Conservation (phyloP, 176 grass and related monocot species). For the Triticum urartu region DNA sequence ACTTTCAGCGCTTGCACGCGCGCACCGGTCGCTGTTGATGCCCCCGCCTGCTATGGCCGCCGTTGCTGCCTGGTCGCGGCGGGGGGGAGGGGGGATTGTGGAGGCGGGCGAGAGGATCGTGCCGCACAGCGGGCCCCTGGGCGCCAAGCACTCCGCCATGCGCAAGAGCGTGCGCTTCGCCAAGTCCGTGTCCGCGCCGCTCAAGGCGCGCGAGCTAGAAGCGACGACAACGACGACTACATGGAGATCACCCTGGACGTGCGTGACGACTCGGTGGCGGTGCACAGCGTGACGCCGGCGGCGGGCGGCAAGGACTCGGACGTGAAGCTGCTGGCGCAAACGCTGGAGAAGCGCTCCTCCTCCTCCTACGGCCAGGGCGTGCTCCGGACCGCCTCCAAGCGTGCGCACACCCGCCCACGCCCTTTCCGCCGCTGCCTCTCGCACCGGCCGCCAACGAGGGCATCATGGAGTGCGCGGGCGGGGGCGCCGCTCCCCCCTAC, state of each 20-base stretch:
- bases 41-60: too few relatives aligned
- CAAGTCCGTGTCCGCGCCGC: slow-evolving; percentile 42
- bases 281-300: slow-evolving; percentile 78
- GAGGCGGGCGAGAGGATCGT: slow-evolving; percentile 51
- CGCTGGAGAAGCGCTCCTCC: slow-evolving; percentile 57
- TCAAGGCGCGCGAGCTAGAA: not conserved
- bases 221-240: slow-evolving; percentile 48
- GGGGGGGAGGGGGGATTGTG: slow-evolving; percentile 17
- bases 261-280: slow-evolving; percentile 79
- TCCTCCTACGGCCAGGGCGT: slow-evolving; percentile 44
- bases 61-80: not conserved
- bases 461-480: too few relatives aligned
- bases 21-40: too few relatives aligned
- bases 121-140: slow-evolving; percentile 61
- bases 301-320: slow-evolving; percentile 37
- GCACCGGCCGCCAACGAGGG: too few relatives aligned
- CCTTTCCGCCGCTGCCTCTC: too few relatives aligned
- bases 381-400: slow-evolving; percentile 61
- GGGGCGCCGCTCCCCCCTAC: too few relatives aligned
- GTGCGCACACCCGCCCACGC: too few relatives aligned
- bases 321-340: slow-evolving; percentile 53
- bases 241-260: slow-evolving; percentile 95
- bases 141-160: slow-evolving; percentile 34
- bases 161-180: slow-evolving; percentile 73
- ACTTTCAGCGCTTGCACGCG: too few relatives aligned